Evolutionary conservation across 2,329 filamentous ascomycete species (phyloP).

Genomic region (Lasiodiplodia sp.): DNA sequence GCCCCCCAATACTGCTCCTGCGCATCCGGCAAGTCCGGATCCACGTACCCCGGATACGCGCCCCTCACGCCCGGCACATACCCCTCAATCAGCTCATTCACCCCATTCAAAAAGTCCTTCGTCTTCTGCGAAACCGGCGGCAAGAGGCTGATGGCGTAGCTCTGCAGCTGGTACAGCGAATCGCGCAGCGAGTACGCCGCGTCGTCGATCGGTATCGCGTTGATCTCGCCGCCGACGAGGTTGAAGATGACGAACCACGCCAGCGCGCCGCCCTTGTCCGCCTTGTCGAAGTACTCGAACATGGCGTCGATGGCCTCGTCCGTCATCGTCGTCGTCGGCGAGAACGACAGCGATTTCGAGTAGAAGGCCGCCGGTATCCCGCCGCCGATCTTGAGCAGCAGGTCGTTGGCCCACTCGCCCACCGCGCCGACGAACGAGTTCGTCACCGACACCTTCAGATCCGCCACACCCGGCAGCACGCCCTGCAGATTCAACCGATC

Average conservation of each 20-base stretch:
- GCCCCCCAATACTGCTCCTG: slow-evolving; percentile 56
- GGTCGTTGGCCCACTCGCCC: slow-evolving; percentile 43
- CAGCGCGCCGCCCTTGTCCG: slow-evolving; percentile 41
- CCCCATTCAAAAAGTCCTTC: slow-evolving; percentile 49
- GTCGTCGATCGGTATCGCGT: slow-evolving; percentile 41
- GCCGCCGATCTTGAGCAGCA: slow-evolving; percentile 41
- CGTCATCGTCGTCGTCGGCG: slow-evolving; percentile 39
- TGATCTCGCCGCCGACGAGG: slow-evolving; percentile 43
- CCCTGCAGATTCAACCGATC: slow-evolving; percentile 43
- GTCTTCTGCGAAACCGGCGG: slow-evolving; percentile 45
- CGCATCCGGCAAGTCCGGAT: slow-evolving; percentile 54
- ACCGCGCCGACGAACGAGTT: slow-evolving; percentile 46
- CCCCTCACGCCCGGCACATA: slow-evolving; percentile 45
- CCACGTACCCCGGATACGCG: slow-evolving; percentile 62
- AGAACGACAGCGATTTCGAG: slow-evolving; percentile 45
- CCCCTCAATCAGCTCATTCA: slow-evolving; percentile 48
- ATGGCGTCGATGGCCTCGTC: slow-evolving; percentile 42
- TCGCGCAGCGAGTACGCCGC: slow-evolving; percentile 45
- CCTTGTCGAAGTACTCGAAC: slow-evolving; percentile 41
- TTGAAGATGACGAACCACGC: slow-evolving; percentile 47
- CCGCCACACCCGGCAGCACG: slow-evolving; percentile 36
- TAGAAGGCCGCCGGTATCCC: slow-evolving; percentile 44
- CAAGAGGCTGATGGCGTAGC: slow-evolving; percentile 47
- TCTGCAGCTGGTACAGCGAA: slow-evolving; percentile 45
- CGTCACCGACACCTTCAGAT: slow-evolving; percentile 38